phyloP scores from a whole-genome alignment of 306 rosid species.

The Argentina anserina region DNA sequence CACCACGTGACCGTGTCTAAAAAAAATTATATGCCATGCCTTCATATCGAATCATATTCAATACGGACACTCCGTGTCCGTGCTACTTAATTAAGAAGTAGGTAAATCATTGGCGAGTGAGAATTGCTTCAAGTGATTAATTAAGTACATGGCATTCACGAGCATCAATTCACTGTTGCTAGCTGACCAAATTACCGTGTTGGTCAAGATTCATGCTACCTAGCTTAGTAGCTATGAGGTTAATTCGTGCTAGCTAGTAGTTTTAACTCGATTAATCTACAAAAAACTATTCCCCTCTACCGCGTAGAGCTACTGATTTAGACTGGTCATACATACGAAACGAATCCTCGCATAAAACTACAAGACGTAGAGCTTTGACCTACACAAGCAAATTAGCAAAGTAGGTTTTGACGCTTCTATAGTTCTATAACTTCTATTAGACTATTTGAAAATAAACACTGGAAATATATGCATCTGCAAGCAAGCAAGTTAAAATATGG shows the following conservation, averaged over 20 bases:
- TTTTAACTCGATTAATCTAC: background rate
- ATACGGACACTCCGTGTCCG: too few relatives aligned
- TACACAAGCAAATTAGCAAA: background rate
- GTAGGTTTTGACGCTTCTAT: slow-evolving; percentile 26
- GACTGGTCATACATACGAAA: background rate
- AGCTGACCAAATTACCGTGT: background rate
- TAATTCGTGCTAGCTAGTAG: background rate
- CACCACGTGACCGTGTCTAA: too few relatives aligned
- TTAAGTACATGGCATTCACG: background rate
- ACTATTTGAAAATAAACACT: background rate
- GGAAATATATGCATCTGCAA: background rate
- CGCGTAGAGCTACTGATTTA: background rate
- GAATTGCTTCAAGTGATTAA: background rate
- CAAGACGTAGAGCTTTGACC: slow-evolving; percentile 19
- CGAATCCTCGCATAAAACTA: background rate
- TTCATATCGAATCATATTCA: too few relatives aligned
- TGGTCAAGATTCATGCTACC: background rate
- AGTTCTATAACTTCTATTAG: too few relatives aligned
- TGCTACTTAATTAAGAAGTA: too few relatives aligned
- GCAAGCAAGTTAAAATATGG: background rate
- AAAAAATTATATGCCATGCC: too few relatives aligned
- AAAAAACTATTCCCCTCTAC: background rate
- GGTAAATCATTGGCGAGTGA: too few relatives aligned
- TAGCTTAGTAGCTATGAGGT: background rate
- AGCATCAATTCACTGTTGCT: background rate